A percentile compares a stretch with the other conserved stretches of the same genome.
These are phyloP conservation scores for Trametes polyzona DNA, from an alignment of 1,284 basidiomycete species.

Conservation along the genomic window DNA sequence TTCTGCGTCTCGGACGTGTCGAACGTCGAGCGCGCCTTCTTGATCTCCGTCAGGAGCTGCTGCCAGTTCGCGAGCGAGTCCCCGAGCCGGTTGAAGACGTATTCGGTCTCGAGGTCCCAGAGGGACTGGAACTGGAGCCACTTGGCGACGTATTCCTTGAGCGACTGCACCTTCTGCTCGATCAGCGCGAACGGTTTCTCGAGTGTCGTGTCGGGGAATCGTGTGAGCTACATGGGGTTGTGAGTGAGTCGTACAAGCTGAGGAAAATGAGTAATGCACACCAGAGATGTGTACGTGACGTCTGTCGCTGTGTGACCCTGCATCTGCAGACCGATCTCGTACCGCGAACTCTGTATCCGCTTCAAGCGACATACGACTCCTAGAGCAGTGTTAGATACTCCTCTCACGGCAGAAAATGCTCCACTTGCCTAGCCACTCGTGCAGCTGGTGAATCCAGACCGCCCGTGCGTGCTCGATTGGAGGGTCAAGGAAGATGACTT, in stretches of 20 bases:
- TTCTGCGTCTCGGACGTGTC: constrained; percentile 95
- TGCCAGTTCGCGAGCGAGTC: constrained; percentile 95
- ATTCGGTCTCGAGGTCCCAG: constrained; percentile 98
- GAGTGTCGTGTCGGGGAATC: constrained; percentile 76
- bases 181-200: constrained; percentile 86
- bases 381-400: constrained; percentile 28
- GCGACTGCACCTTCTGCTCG: constrained; percentile 85
- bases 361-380: constrained; percentile 89
- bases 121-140: constrained; percentile 99
- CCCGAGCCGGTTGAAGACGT: constrained; percentile 93
- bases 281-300: constrained; percentile 82
- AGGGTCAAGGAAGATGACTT: constrained; percentile 98
- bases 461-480: constrained; percentile 94
- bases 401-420: neutral
- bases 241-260: neutral
- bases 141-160: constrained; percentile 91
- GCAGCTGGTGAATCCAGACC: constrained; percentile 90
- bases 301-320: constrained; percentile 66
- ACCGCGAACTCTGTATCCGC: constrained; percentile 91
- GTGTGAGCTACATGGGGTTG: constrained; percentile 62
- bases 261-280: constrained; percentile 40
- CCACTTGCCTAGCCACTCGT: constrained; percentile 80
- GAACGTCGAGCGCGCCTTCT: constrained; percentile 94
- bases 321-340: constrained; percentile 94
- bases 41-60: constrained; percentile 93